Evolutionary conservation across 164 flowering plant genomes (phyloP).

Genomic region (Warburgia ugandensis): DNA sequence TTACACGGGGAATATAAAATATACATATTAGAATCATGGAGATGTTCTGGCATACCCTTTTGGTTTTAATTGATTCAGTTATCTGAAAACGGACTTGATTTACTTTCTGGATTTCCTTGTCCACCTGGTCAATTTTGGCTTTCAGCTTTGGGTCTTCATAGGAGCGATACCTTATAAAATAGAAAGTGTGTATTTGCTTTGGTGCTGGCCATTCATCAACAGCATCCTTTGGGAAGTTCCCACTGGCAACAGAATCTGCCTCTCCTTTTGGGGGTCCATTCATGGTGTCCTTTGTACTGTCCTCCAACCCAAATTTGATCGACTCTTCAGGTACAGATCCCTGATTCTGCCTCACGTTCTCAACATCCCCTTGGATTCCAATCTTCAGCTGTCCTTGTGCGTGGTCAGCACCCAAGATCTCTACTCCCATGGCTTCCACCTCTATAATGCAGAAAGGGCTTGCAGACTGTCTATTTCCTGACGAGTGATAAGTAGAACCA

Average conservation of each 20-base stretch:
- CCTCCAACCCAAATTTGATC: conserved; percentile 35
- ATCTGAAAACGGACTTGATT: conserved; percentile 50
- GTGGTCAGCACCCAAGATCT: conserved; percentile 42
- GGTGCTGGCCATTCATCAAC: conserved; percentile 85
- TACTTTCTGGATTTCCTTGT: conserved; percentile 55
- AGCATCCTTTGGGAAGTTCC: conserved; percentile 60
- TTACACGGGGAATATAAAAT: no score
- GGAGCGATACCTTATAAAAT: conserved; percentile 45
- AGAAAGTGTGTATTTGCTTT: conserved; percentile 53
- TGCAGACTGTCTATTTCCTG: no score
- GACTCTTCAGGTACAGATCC: conserved; percentile 28
- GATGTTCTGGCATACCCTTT: conserved; percentile 42
- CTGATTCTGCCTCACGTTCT: conserved; percentile 33
- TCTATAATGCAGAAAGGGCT: no score
- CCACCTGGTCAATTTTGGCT: conserved; percentile 55
- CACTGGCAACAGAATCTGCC: conserved; percentile 21
- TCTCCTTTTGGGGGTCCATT: conserved; percentile 43
- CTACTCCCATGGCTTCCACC: conserved; percentile 80
- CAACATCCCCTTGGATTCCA: conserved; percentile 25
- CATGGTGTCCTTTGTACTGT: conserved; percentile 36
- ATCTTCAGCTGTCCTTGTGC: conserved; percentile 35
- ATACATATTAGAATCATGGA: no score
- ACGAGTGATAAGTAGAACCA: no score
- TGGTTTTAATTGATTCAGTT: conserved; percentile 46
- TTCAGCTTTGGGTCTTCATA: conserved; percentile 74